These are phyloP conservation scores for Ilyonectria sp. DNA, from an alignment of 2,329 filamentous ascomycete species.

Conservation along the genomic window DNA sequence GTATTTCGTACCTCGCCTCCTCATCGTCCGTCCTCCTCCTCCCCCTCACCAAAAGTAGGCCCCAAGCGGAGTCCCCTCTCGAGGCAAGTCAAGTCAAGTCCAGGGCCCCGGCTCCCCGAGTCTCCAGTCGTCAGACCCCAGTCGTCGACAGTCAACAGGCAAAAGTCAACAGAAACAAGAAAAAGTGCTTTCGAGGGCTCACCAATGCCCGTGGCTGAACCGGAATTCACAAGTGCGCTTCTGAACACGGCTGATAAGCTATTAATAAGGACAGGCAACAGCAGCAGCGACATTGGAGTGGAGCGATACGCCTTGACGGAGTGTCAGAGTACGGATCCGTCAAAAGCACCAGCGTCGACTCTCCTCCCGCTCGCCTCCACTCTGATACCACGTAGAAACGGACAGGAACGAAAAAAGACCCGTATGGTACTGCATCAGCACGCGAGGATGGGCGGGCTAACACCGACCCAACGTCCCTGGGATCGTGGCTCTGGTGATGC, in stretches of 20 bases:
- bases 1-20: conserved; percentile 23
- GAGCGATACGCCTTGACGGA: conserved; percentile 1
- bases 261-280: conserved; percentile 5
- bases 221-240: conserved; percentile 17
- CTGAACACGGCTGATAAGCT: conserved; percentile 5
- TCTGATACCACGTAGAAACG: conserved; percentile 7
- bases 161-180: conserved; percentile 14
- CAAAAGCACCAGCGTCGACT: conserved; percentile 1
- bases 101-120: conserved; percentile 21
- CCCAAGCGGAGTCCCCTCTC: conserved; percentile 23
- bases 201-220: conserved; percentile 14
- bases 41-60: conserved; percentile 29
- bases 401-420: neutral
- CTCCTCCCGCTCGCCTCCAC: conserved; percentile 1
- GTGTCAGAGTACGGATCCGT: conserved; percentile 1
- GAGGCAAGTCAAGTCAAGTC: conserved; percentile 19
- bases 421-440: neutral
- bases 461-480: neutral
- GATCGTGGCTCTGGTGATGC: conserved; percentile 6
- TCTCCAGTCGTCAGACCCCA: conserved; percentile 19
- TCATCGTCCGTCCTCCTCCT: conserved; percentile 4
- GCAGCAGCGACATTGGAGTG: neutral
- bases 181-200: conserved; percentile 4
- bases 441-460: conserved; percentile 10
- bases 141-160: neutral